Percentiles rank a stretch among this genome's conserved stretches.
phyloP scores from a whole-genome alignment of 2,329 filamentous ascomycete genomes.

The Fusarium heterosporum region DNA sequence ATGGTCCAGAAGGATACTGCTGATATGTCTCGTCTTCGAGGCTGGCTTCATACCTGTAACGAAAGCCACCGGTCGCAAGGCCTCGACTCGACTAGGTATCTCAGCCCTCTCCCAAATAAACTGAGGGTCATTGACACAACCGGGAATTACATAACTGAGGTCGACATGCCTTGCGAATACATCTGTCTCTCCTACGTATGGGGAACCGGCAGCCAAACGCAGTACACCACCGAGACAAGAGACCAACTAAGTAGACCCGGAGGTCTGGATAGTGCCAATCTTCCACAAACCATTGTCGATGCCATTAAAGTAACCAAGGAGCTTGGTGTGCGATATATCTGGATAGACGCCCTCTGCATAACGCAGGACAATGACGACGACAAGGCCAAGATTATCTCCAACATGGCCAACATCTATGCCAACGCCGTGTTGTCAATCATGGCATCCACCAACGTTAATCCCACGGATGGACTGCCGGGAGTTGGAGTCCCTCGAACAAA shows the following conservation, averaged over 20 bases:
- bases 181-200: slow-evolving; percentile 26
- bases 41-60: slow-evolving; percentile 3
- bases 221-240: slow-evolving; percentile 20
- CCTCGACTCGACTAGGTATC: not conserved
- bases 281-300: slow-evolving; percentile 26
- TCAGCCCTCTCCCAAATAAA: not conserved
- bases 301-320: slow-evolving; percentile 11
- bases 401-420: slow-evolving; percentile 23
- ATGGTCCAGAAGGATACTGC: not conserved
- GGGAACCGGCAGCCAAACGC: slow-evolving; percentile 26
- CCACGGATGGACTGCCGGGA: slow-evolving; percentile 14
- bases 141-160: slow-evolving; percentile 6
- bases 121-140: slow-evolving; percentile 8
- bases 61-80: not conserved
- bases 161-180: slow-evolving; percentile 11
- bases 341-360: slow-evolving; percentile 30
- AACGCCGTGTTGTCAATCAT: slow-evolving; percentile 21
- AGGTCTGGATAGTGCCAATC: not conserved
- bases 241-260: not conserved
- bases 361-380: slow-evolving; percentile 20
- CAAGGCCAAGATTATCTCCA: slow-evolving; percentile 17
- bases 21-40: not conserved
- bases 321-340: slow-evolving; percentile 20
- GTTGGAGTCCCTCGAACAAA: not conserved
- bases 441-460: slow-evolving; percentile 22